These are phyloP conservation scores for Cucurbita moschata DNA, from an alignment of 306 rosid species.

Conservation along the genomic window DNA sequence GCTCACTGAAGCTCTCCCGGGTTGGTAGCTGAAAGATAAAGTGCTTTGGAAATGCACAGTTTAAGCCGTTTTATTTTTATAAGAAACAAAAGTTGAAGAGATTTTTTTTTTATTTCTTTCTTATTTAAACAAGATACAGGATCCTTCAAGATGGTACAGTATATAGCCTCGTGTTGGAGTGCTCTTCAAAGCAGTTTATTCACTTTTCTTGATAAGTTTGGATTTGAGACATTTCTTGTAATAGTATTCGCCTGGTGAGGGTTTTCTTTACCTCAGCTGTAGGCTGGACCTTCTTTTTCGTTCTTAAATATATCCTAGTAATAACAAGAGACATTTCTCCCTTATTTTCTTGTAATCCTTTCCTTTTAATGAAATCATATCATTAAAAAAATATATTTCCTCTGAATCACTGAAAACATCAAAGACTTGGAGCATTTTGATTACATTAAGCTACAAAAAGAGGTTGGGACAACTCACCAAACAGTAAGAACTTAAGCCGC, in stretches of 20 bases:
- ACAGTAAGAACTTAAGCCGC: constrained; percentile 96
- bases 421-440: neutral
- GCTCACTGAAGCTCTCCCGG: neutral
- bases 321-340: neutral
- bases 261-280: neutral
- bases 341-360: neutral
- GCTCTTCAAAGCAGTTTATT: neutral
- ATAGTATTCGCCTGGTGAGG: neutral
- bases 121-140: neutral
- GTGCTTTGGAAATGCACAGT: neutral
- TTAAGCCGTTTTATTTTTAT: neutral
- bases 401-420: neutral
- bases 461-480: constrained; percentile 48
- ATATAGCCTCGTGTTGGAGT: neutral
- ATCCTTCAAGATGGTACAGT: neutral
- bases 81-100: no score
- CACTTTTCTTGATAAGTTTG: neutral
- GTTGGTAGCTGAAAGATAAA: neutral
- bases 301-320: neutral
- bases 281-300: neutral
- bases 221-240: neutral
- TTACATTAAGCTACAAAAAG: neutral
- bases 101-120: no score
- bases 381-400: neutral
- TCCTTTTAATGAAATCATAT: neutral